Evolutionary conservation across 2,329 filamentous ascomycete genomes (phyloP), one percentile per base, ranked within the genome.

Genomic region (Aspergillus ochraceoroseus): DNA sequence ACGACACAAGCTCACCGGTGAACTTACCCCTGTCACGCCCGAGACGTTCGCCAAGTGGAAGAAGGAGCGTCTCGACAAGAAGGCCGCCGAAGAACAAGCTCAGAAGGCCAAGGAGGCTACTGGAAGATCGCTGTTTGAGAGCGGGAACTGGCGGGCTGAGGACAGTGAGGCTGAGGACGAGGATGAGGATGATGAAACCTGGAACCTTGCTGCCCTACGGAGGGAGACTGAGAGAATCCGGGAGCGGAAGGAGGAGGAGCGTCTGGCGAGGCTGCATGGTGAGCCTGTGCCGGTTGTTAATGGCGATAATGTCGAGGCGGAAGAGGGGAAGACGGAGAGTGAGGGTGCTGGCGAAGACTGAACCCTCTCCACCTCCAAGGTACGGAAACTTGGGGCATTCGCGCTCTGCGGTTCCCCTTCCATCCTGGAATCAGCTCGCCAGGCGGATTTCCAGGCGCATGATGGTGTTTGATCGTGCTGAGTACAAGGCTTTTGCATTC

Each of bases 11-110:
- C 79, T 98, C 36, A 89, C 84, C 0, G 92, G 90, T 41, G 88
- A 75, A 1, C 75, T 96, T 36, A 98, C 94, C 1, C 94, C 94
- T 4, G 94, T 98, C 48, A 98, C 86, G 1, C 83, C 83, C 2
- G 92, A 98, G 62, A 76, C 80, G 1, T 98, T 98, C 61, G 87
- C 87, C 47, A 92, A 92, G 61, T 98, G 92, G 92, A 98, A 98
- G 76, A 83, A 89, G 70, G 85, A 94, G 38, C 84, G 92, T 30
- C 63, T 96, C 54, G 81, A 88, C 67, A 98, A 98, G 82, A 96
- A 95, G 76, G 84, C 83, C 11, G 92, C 92, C 14, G 92, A 98
- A 58, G 85, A 92, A 53, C 82, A 95, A 68, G 87, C 88, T 32
- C 81, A 83, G 61, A 82, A 84, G 68, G 86, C 88, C 59, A 96